Base-by-base conservation (phyloP, 176 grass and related monocot genomes). In the Guadua angustifolia region DNA sequence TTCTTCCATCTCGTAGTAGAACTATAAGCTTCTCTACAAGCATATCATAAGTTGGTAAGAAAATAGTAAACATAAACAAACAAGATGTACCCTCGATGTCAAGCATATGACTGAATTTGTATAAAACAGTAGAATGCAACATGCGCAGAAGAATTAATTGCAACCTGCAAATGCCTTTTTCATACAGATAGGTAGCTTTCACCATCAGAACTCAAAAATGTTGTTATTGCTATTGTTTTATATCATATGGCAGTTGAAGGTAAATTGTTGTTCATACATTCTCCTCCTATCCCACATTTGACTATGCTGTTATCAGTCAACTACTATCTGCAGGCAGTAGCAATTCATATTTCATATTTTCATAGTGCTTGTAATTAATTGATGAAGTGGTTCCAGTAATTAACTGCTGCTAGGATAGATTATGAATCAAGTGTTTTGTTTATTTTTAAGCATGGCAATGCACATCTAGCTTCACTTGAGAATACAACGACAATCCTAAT, bases 1-100 rank as follows among this genome's bases (percentile, higher is more conserved):
- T 97, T 35, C 94, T 81, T 44, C 92, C 94, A 80, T 97, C 92
- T 84, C 94, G 81, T 80, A 97, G 63, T 75, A 97, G 88, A 43
- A 97, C 92, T 76, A 97, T 92, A 66, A 97, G 92, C 75, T 94
- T 97, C 88, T 97, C 92, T 97, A 84, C 0, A 33, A 81, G 29
- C 22, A 89, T 50, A 74, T 59, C 25, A 8, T 17, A 77, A 59
- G 9, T 53, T 66, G 35, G 18, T 35, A 57, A 15, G 22, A 71
- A 51, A 45, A 33, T 52, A 74, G 25, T 9, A 21, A 12, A 5
- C 12, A 18, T 1, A 73, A 50, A 73, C 0, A 9, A 77, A 69
- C 45, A 59, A 47, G 13, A 29, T 3, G 32, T 70, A 52, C 39
- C 71, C 40, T 22, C 5, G 10, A 19, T 35, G 21, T 19, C 40